Evolutionary conservation across 139 green algal genomes (phyloP), one percentile per base, ranked within the genome.

Genomic region (Tetradesmus lagerheimii): DNA sequence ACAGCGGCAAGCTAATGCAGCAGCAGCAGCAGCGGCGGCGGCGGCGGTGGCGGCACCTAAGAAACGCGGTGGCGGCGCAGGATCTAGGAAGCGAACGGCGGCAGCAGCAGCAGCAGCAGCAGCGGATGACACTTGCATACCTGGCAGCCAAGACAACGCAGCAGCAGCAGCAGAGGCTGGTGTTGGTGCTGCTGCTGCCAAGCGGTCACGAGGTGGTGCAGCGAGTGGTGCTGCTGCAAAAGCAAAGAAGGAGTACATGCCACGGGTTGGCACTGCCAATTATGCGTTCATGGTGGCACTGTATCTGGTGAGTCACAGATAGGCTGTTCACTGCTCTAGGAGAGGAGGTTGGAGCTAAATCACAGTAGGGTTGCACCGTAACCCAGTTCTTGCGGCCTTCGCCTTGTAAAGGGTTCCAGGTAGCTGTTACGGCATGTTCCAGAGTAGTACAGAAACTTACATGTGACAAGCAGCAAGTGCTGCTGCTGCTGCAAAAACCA

Each of bases 211-310:
- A 35, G 15, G 4, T 29, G 37, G n/a, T 34, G 45, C 88, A 78
- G 84, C 57, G 87, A 16, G 83, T 76, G 50, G 67, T 29, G 31
- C 57, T 16, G 34, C 66, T 57, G 37, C 47, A 45, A 92, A 87
- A 43, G 86, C 77, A 18, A 62, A 87, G 57, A 94, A 95, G 67
- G 78, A 94, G 12, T 98, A 98, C 75, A 50, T 94, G 29, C 96
- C 96, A 8, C 47, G 86, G 4, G 78, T 94, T 39, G 93, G 94
- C 34, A 94, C 92, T 4, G 94, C 95, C 34, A 96, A 95, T 83
- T 98, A 96, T 82, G 95, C 95, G 53, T 97, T 98, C 89, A 57
- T 98, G 25, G 74, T 97, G 9, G 74, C 89, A 18, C 90, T 97
- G 79, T 92, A 87, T 9, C 35, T 87, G 81, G 81, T 87, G 53